Evolutionary conservation across 2,329 filamentous ascomycete species (phyloP).

Genomic region (Lachnellula hyalina): DNA sequence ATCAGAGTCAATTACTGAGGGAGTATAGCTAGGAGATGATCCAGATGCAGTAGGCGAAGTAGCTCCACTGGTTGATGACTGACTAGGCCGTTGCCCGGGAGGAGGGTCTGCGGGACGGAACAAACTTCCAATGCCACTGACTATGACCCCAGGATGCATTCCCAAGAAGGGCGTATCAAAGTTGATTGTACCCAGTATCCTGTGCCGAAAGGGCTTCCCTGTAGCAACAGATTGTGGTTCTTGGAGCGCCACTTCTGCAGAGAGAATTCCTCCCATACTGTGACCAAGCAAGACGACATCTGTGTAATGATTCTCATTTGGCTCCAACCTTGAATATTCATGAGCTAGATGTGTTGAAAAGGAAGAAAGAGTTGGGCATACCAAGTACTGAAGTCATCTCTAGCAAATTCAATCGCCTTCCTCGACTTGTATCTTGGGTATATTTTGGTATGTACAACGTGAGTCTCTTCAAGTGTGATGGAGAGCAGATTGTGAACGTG

Average conservation of each 20-base stretch:
- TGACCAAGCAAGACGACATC: constrained; percentile 83
- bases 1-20: constrained; percentile 19
- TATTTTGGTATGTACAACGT: constrained; percentile 81
- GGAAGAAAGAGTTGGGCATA: constrained; percentile 30
- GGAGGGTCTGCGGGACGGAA: constrained; percentile 49
- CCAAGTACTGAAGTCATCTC: constrained; percentile 80
- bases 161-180: constrained; percentile 85
- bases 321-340: constrained; percentile 51
- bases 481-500: constrained; percentile 76
- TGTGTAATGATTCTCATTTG: constrained; percentile 67
- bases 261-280: constrained; percentile 82
- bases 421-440: constrained; percentile 78
- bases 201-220: constrained; percentile 55
- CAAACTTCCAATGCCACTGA: constrained; percentile 74
- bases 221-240: constrained; percentile 16
- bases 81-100: constrained; percentile 6
- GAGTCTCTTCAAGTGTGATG: constrained; percentile 61
- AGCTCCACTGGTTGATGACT: constrained; percentile 12
- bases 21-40: constrained; percentile 18
- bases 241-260: constrained; percentile 71
- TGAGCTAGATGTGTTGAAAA: constrained; percentile 12
- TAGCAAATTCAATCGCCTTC: constrained; percentile 64
- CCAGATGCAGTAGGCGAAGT: constrained; percentile 15
- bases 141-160: constrained; percentile 81
- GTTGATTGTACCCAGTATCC: constrained; percentile 73